Evolutionary conservation across 139 green algal species (phyloP), one percentile per base, ranked within the genome.

Genomic region (Pleodorina starrii): DNA sequence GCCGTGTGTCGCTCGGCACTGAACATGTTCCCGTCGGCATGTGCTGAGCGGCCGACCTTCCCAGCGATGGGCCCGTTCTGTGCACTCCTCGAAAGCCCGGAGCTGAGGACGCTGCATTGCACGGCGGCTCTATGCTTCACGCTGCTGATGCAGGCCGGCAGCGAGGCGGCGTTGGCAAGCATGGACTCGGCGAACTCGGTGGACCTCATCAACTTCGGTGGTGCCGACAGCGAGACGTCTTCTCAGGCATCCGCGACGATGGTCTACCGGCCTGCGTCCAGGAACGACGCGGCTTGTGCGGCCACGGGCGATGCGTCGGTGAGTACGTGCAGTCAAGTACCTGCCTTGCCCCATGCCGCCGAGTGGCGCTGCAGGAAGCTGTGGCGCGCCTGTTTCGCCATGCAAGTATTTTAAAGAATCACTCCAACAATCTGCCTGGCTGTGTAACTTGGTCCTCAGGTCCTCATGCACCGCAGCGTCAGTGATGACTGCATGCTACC

Each of bases 191-290:
- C 60, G 35, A 77, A 54, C 60, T 66, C 42, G 12, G 60, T 77
- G 17, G 81, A 87, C 60, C 29, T 87, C 21, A 87, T 87, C 29
- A 77, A 77, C 32, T 77, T 87, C 27, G 81, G 81, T 29, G 50
- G 21, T 1, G 16, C 42, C 6, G 60, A 77, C 44, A 77, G 63
- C 60, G 81, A 87, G 63, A 87, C 60, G 21, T 77, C 63, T 3
- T 78, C 81, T 11, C 29, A 48, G 17, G 63, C 59, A 0, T 77
- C 63, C n/a, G 81, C 29, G 14, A 57, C 81, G 14, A 35, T 60
- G 29, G 46, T 40, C 7, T 73, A 27, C 54, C 32, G 54, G 36
- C 78, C 78, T 1, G 35, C 78, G 21, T 9, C 78, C 23, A 5
- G 76, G 21, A 84, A 32, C 4, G 76, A n/a, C 11, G 29, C 27